Percentiles rank a stretch among this genome's conserved stretches.
Conservation (phyloP, 192 early-diverging fungal species). For the Borealophlyctis nickersoniae region DNA sequence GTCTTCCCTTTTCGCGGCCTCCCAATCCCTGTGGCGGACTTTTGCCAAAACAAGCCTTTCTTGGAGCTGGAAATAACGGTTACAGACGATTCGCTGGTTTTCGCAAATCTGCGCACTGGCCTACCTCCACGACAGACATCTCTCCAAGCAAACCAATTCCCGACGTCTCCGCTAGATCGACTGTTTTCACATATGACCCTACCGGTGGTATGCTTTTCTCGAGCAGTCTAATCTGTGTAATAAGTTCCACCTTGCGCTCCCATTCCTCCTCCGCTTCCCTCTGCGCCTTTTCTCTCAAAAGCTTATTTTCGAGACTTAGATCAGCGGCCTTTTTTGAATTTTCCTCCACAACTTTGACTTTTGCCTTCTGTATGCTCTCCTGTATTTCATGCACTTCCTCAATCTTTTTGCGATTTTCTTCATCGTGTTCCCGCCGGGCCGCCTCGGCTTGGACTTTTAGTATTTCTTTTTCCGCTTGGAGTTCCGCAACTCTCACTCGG, state of each 20-base stretch:
- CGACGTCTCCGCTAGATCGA: conserved; percentile 48
- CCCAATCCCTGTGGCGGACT: conserved; percentile 16
- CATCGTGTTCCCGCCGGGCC: conserved; percentile 25
- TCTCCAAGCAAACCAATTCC: conserved; percentile 48
- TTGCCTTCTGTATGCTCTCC: conserved; percentile 44
- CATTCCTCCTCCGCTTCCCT: conserved; percentile 39
- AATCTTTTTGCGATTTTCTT: conserved; percentile 42
- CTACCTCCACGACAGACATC: conserved; percentile 55
- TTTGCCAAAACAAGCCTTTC: conserved; percentile 42
- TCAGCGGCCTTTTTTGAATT: conserved; percentile 43
- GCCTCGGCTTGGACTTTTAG: conserved; percentile 26
- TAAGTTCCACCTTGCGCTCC: conserved; percentile 42
- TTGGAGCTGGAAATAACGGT: conserved; percentile 37
- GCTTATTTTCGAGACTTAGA: conserved; percentile 22
- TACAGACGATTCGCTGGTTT: neutral
- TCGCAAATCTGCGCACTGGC: neutral
- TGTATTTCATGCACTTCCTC: conserved; percentile 46
- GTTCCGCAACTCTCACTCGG: conserved; percentile 24
- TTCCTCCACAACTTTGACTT: conserved; percentile 33
- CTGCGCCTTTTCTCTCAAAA: conserved; percentile 31
- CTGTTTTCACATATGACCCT: conserved; percentile 31
- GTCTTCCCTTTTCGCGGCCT: conserved; percentile 35
- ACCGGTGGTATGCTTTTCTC: conserved; percentile 43
- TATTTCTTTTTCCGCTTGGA: conserved; percentile 36
- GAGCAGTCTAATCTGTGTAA: conserved; percentile 52